Evolutionary conservation across 495 filamentous ascomycete genomes (phyloP), one percentile per base, ranked within the genome.

Genomic region (Xylaria curta): DNA sequence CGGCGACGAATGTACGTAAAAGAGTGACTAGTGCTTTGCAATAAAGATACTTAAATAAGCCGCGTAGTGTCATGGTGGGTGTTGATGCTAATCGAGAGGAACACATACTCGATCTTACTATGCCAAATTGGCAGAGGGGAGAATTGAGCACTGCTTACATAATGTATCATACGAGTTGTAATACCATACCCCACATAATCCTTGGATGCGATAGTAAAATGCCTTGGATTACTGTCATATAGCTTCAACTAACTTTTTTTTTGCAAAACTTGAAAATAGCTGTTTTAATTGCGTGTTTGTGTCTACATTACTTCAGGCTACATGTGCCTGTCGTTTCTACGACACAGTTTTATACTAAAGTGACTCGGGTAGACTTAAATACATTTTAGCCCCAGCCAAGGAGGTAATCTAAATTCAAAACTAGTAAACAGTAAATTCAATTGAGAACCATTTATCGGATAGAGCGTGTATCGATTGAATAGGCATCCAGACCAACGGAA

Each of bases 41-140:
- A 53, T 66, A 66, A 33, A 66, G 19, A 24, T 66, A 66, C 28
- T 9, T 28, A 19, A 66, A 53, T 10, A 66, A 12, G 19, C 46
- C 15, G 13, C 21, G 46, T 40, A 24, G 19, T 8, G 63, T 31
- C 63, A 53, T 66, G 24, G 15, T 10, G 24, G 38, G 3, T 46
- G 44, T 19, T 1, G 7, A 12, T 51, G 17, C 5, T 53, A 21
- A 1, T 46, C 31, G 61, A 40, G 40, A 13, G 7, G 7, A 31
- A 47, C 31, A 13, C 4, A 24, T n/a, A 19, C 40, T 31, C 15
- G 33, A 33, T 59, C 2, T 26, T 19, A 26, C 3, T 9, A 28
- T 24, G 24, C 28, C 9, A 15, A 26, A 54, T 26, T 26, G 51
- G 47, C 7, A 54, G 21, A 4, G 51, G 13, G 51, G 51, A 26